Base-by-base conservation (phyloP, 2,329 filamentous ascomycete genomes). In the Aureobasidium sp. region DNA sequence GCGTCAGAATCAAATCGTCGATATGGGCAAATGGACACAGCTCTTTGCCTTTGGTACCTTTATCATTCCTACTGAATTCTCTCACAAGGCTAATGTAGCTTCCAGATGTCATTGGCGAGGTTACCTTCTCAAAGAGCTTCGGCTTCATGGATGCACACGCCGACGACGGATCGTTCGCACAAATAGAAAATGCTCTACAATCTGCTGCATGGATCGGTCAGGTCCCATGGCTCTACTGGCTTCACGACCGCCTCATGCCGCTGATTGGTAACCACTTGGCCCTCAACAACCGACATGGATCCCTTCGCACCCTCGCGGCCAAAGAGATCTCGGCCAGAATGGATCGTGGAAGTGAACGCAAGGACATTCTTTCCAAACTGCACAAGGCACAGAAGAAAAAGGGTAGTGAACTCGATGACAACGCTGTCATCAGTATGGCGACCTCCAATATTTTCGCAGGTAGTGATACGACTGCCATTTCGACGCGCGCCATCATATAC, bases 401-500 rank as follows among this genome's bases (percentile, higher is more conserved):
- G 44, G 66, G 69, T 0, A 37, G 58, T 11, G 61, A 68, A 12
- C 68, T 73, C 53, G 64, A 68, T 47, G 62, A 66, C 41, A 64
- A 62, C 10, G 66, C 62, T 49, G 57, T 74, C 3, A 58, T 68
- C 6, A 66, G 64, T 45, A 70, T 71, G 64, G 65, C 65, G 1
- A 65, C 66, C 2, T 64, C 55, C 38, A 70, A 67, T 39, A 69
- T 74, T 48, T 65, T 68, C 24, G 73, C 71, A 5, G 71, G 71
- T 10, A 66, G 65, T 8, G 72, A 75, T 49, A 75, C 72, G 0
- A 74, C 71, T 4, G 69, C 68, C 17, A 67, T 70, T n/a, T 66
- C 66, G 1, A 63, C 66, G 2, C 58, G 65, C 14, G 63, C 66
- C 2, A 64, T 70, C 45, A 61, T 72, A 44, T 71, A 71, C 60